These are phyloP conservation scores for Middelhovenomyces tepae DNA, from an alignment of 805 yeast genomes.

Conservation along the genomic window DNA sequence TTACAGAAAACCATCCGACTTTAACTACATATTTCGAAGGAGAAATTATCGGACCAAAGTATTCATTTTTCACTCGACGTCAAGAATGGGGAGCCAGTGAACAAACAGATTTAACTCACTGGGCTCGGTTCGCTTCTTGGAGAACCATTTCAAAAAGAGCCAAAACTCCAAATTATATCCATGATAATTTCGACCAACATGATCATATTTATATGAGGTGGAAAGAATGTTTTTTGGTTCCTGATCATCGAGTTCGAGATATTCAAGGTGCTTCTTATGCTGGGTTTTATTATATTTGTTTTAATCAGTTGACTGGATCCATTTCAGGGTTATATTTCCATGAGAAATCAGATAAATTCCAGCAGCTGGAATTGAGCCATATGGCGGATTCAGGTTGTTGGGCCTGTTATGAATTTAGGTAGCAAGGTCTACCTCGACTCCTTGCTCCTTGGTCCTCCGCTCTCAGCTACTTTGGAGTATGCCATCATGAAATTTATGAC, in stretches of 20 bases:
- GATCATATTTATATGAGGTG: conserved; percentile 79
- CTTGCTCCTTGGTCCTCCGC: too few relatives aligned
- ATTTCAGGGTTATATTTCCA: conserved; percentile 80
- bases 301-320: conserved; percentile 67
- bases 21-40: conserved; percentile 67
- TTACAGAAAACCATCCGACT: conserved; percentile 52
- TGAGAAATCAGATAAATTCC: conserved; percentile 67
- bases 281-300: conserved; percentile 83
- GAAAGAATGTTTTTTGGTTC: conserved; percentile 84
- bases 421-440: background rate
- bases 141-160: conserved; percentile 23
- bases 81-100: conserved; percentile 53
- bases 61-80: conserved; percentile 52
- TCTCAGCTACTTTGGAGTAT: too few relatives aligned
- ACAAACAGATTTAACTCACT: conserved; percentile 55
- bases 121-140: conserved; percentile 51
- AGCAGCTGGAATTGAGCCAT: conserved; percentile 58
- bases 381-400: conserved; percentile 42
- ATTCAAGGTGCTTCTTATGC: conserved; percentile 76
- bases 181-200: conserved; percentile 27
- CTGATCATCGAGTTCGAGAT: conserved; percentile 59
- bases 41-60: conserved; percentile 54
- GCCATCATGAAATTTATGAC: too few relatives aligned
- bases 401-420: conserved; percentile 27
- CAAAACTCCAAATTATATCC: conserved; percentile 23